Evolutionary conservation across 2,329 filamentous ascomycete species (phyloP), one percentile per base, ranked within the genome.

Genomic region (Mariannaea sp.): DNA sequence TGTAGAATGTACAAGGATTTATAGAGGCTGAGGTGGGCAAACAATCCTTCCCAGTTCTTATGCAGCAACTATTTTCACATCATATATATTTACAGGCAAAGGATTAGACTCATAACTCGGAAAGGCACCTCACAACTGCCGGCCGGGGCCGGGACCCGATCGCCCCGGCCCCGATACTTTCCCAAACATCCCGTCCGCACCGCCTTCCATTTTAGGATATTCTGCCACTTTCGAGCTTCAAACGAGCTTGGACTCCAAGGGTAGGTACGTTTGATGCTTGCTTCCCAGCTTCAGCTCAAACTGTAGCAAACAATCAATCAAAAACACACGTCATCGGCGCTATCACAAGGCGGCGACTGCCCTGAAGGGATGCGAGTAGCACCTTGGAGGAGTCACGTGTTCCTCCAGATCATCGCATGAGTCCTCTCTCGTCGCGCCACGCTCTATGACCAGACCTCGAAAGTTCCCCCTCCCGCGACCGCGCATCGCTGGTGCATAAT

Each of bases 141-240:
- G 46, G 41, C 36, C 14, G 4, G 22, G 22, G 29, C 29, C 7
- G 2, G 12, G 33, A 36, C 32, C 32, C n/a, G 36, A 29, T 24
- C 5, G 22, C 22, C 5, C 39, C 29, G 39, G 19, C 4, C 4
- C 30, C 47, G 29, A 33, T 30, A 49, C 33, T 30, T 19, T 9
- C 12, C 2, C 12, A 16, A 35, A 17, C 14, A 3, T 24, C 10
- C n/a, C 10, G 13, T 29, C 7, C 5, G 5, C 49, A 65, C 63
- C 63, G 63, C 63, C 49, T 66, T 63, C 64, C 3, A 2, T 49
- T 62, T 30, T 3, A 35, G 45, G 47, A 1, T 7, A 19, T 50
- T 50, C 48, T 58, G 47, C 58, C 58, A 51, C 49, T 13, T 38
- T 30, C 12, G 17, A 30, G 17, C 13, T 39, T 12, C 14, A 30